phyloP scores from a whole-genome alignment of 2,329 filamentous ascomycete species.

The Thermoascus crustaceus region DNA sequence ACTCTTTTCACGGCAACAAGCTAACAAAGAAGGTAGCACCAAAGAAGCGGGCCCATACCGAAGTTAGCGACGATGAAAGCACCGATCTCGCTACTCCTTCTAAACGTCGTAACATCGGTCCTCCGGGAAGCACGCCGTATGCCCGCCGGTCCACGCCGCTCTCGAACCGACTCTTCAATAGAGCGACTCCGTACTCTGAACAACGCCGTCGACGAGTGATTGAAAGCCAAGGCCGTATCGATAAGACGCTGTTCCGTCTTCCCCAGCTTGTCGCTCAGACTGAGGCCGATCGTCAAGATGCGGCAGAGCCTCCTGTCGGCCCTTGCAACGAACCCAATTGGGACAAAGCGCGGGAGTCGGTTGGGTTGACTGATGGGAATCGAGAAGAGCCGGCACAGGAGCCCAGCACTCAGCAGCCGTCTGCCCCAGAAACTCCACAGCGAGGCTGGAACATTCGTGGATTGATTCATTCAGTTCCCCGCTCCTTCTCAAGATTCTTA shows the following conservation, averaged over 20 bases:
- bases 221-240: constrained; percentile 24
- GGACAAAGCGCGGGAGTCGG: too few species aligned
- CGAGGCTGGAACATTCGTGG: constrained; percentile 22
- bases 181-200: constrained; percentile 19
- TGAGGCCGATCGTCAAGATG: constrained; percentile 18
- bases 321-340: not conserved
- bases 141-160: constrained; percentile 12
- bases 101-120: constrained; percentile 17
- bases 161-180: constrained; percentile 12
- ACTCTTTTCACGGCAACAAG: not conserved
- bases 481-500: constrained; percentile 19
- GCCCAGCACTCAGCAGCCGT: constrained; percentile 7
- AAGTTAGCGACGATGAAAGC: constrained; percentile 7
- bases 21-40: constrained; percentile 3
- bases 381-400: constrained; percentile 1
- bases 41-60: constrained; percentile 13
- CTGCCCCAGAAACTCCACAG: constrained; percentile 16
- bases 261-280: constrained; percentile 24
- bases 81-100: constrained; percentile 9
- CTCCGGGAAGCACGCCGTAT: constrained; percentile 16
- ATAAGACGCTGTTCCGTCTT: constrained; percentile 27
- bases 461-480: constrained; percentile 23
- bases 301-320: constrained; percentile 1
- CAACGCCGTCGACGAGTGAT: constrained; percentile 21
- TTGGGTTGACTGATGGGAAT: not conserved